Evolutionary conservation across 2,329 filamentous ascomycete genomes (phyloP).

Genomic region (Escovopsis sp.): DNA sequence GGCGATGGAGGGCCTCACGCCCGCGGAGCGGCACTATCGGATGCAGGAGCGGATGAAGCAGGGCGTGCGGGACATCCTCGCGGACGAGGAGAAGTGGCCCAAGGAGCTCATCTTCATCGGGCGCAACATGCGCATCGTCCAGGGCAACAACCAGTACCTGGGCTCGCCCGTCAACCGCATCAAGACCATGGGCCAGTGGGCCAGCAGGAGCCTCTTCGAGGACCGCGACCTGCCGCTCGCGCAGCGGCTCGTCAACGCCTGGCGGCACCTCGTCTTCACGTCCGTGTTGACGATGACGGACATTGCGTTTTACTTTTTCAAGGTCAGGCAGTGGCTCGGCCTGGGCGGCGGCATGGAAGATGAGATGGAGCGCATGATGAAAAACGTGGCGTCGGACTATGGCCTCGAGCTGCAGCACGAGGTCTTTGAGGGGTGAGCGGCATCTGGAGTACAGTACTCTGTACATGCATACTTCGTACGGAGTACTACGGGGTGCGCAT

Average conservation of each 20-base stretch:
- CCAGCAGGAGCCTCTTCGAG: slow-evolving; percentile 68
- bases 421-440: slow-evolving; percentile 63
- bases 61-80: slow-evolving; percentile 51
- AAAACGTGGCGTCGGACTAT: slow-evolving; percentile 74
- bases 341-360: slow-evolving; percentile 83
- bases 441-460: too few species aligned
- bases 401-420: slow-evolving; percentile 82
- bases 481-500: too few species aligned
- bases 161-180: slow-evolving; percentile 82
- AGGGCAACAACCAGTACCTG: slow-evolving; percentile 83
- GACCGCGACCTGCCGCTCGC: slow-evolving; percentile 47
- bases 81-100: slow-evolving; percentile 78
- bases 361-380: slow-evolving; percentile 80
- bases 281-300: slow-evolving; percentile 63
- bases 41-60: slow-evolving; percentile 79
- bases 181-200: slow-evolving; percentile 90
- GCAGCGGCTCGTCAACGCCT: slow-evolving; percentile 54
- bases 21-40: slow-evolving; percentile 67
- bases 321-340: slow-evolving; percentile 62
- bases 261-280: slow-evolving; percentile 70
- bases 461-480: too few species aligned
- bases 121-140: slow-evolving; percentile 81
- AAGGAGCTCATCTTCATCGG: slow-evolving; percentile 87
- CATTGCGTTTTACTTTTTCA: slow-evolving; percentile 68
- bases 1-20: slow-evolving; percentile 45